Conservation (phyloP, 2,329 filamentous ascomycete species). For the Xenoacremonium recifei region DNA sequence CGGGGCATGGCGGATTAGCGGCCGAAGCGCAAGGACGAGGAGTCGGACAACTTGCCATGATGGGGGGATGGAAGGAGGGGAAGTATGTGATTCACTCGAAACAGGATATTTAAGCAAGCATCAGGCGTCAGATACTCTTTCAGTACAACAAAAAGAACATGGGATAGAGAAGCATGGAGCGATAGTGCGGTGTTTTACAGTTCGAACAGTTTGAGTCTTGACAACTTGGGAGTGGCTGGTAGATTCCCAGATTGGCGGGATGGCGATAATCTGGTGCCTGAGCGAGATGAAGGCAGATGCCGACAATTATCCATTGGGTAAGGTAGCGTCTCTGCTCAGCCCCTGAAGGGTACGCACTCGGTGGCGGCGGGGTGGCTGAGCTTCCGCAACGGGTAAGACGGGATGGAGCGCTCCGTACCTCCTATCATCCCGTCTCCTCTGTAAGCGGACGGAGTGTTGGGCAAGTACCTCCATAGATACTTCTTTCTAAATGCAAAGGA, state of each 20-base stretch:
- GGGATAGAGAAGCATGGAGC: conserved; percentile 9
- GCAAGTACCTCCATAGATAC: no score
- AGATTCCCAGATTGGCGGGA: conserved; percentile 22
- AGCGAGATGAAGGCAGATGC: conserved; percentile 27
- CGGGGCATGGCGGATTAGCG: conserved; percentile 12
- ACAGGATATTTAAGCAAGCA: conserved; percentile 22
- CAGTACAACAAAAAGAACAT: conserved; percentile 9
- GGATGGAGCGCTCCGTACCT: no score
- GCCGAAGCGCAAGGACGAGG: conserved; percentile 10
- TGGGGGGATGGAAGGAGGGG: conserved; percentile 17
- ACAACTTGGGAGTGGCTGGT: conserved; percentile 28
- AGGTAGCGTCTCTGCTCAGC: conserved; percentile 21
- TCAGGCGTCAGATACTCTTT: conserved; percentile 18
- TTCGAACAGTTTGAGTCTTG: conserved; percentile 16
- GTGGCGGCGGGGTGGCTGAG: not conserved
- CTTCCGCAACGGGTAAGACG: no score
- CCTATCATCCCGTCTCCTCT: no score
- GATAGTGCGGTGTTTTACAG: conserved; percentile 22
- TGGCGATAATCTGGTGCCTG: conserved; percentile 32
- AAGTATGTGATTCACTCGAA: conserved; percentile 12
- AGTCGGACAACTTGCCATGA: conserved; percentile 32
- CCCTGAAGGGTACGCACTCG: conserved; percentile 4
- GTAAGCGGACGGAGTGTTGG: no score
- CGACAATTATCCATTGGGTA: conserved; percentile 33
- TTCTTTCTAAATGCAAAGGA: no score